Percentiles rank a stretch among this genome's conserved stretches.
phyloP scores from a whole-genome alignment of 768 basidiomycete genomes.

The Hebeloma cylindrosporum region DNA sequence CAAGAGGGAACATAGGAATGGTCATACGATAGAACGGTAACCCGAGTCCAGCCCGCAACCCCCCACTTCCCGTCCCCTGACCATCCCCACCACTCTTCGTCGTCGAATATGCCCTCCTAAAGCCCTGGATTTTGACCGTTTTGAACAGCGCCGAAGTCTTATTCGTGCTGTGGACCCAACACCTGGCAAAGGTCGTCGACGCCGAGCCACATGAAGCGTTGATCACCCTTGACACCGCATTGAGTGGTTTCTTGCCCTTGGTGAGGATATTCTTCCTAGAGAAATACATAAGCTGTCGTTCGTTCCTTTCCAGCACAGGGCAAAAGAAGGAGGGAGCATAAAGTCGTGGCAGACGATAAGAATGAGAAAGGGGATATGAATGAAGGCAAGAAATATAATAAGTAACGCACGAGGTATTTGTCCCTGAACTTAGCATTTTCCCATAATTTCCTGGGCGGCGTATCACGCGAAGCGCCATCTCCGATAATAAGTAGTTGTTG shows the following conservation, averaged over 20 bases:
- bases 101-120: conserved; percentile 42
- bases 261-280: conserved; percentile 52
- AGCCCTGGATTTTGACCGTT: conserved; percentile 40
- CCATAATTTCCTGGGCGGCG: conserved; percentile 14
- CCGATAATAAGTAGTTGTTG: too few species aligned
- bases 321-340: conserved; percentile 19
- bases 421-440: conserved; percentile 14
- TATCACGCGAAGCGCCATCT: conserved; percentile 24
- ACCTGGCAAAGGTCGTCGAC: conserved; percentile 47
- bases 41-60: conserved; percentile 25
- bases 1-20: conserved; percentile 1
- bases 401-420: conserved; percentile 25
- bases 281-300: conserved; percentile 40
- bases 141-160: conserved; percentile 50
- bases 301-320: too few species aligned
- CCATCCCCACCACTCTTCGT: conserved; percentile 31
- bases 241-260: conserved; percentile 54
- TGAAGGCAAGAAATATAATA: conserved; percentile 8
- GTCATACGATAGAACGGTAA: conserved; percentile 55
- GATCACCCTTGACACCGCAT: conserved; percentile 56
- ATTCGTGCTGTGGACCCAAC: conserved; percentile 54
- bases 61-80: conserved; percentile 18
- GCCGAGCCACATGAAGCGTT: conserved; percentile 50
- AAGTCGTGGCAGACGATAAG: conserved; percentile 13
- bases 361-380: conserved; percentile 8